These are phyloP conservation scores for Backusella australiensis DNA, from an alignment of 192 early-diverging fungal genomes.

Conservation along the genomic window DNA sequence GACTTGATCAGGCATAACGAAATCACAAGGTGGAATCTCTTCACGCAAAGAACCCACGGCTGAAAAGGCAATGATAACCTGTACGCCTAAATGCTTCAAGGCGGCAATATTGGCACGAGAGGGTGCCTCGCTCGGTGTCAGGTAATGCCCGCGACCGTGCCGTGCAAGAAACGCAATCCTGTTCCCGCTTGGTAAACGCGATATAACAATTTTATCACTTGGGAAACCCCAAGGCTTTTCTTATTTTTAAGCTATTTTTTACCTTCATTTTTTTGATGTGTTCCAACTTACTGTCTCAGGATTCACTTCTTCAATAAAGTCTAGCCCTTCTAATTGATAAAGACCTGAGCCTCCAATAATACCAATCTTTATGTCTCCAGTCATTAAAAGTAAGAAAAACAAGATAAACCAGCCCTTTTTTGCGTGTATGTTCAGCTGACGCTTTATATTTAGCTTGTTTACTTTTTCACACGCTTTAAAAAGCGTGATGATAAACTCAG, in stretches of 20 bases:
- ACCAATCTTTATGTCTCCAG: constrained; percentile 70
- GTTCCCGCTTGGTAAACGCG: constrained; percentile 60
- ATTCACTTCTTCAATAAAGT: constrained; percentile 71
- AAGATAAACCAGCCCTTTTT: neutral
- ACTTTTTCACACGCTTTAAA: too few species aligned
- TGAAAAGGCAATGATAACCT: constrained; percentile 93
- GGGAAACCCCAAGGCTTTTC: constrained; percentile 83
- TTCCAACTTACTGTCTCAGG: constrained; percentile 70
- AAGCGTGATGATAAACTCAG: too few species aligned
- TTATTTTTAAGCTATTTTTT: neutral
- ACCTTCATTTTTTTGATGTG: neutral
- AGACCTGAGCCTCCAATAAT: constrained; percentile 96
- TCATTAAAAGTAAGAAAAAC: neutral
- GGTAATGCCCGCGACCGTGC: constrained; percentile 88
- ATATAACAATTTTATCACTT: constrained; percentile 84
- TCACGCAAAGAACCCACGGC: constrained; percentile 96
- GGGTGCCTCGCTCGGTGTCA: constrained; percentile 89
- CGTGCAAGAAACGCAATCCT: constrained; percentile 96
- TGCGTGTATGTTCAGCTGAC: neutral
- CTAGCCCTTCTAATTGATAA: constrained; percentile 63
- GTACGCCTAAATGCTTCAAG: constrained; percentile 89
- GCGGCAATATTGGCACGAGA: constrained; percentile 97
- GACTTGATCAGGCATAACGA: constrained; percentile 92
- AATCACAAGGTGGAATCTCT: constrained; percentile 92
- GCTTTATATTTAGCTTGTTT: neutral